Conservation (phyloP, 176 grass and related monocot genomes). For the Hordeum marinum region DNA sequence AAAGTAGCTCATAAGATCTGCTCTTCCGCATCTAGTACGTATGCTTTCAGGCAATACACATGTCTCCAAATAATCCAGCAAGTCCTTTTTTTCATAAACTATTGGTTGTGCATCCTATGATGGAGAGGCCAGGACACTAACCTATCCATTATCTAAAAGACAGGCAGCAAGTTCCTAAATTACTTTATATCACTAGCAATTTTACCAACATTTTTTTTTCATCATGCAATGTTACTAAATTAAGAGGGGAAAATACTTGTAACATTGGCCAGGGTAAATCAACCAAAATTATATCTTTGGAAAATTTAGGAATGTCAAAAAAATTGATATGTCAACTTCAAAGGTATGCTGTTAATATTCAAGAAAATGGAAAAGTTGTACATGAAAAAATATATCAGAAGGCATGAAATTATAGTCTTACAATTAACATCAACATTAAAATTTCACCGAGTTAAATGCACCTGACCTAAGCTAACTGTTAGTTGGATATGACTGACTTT, state of each 20-base stretch:
- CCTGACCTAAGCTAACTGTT: not conserved
- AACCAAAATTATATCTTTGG: not conserved
- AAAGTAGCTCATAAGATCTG: not conserved
- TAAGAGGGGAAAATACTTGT: not conserved
- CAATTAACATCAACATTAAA: not conserved
- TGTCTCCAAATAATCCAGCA: not conserved
- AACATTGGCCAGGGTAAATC: not conserved
- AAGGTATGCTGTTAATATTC: not conserved
- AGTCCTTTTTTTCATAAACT: not conserved
- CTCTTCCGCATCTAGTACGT: no score
- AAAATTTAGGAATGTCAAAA: not conserved
- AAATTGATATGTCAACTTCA: not conserved
- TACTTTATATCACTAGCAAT: not conserved
- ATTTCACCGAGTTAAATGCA: not conserved
- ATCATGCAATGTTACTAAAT: no score
- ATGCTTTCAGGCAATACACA: not conserved
- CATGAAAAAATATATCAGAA: not conserved
- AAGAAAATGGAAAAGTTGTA: not conserved
- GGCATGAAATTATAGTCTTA: not conserved
- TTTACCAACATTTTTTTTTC: not conserved
- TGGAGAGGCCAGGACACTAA: not conserved
- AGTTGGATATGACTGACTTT: not conserved
- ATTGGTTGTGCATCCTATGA: not conserved
- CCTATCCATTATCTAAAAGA: not conserved
- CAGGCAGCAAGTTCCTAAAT: not conserved